Base-by-base conservation (phyloP, 768 basidiomycete genomes). In the Cyclocybe cylindracea region DNA sequence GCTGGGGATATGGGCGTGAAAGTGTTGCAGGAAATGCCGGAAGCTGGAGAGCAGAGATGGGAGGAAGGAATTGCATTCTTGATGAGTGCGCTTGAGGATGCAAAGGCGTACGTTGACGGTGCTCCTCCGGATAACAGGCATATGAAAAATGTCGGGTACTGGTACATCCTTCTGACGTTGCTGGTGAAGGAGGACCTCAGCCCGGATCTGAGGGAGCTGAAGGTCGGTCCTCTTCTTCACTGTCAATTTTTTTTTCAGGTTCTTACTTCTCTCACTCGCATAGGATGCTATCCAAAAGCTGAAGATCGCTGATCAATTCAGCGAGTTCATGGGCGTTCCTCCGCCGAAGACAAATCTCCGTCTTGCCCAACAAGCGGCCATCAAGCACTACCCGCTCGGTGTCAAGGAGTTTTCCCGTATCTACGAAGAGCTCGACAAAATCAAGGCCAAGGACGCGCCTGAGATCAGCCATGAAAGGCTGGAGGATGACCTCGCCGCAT, bases 91-190 rank as follows among this genome's bases (percentile, higher is more conserved):
- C 61, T 78, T 55, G 82, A 85, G 33, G 84, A 86, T 56, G 72
- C 84, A 11, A 81, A 80, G 58, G 65, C 65, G 4, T 87, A 79
- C 61, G 69, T 84, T 3, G 64, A 68, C 0, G 65, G 78, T 41
- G 82, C 84, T 0, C 83, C 85, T 0, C 85, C 84, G 0, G 85
- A 86, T 59, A 77, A 78, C 44, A 69, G 80, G 13, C 74, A 84
- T 59, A 79, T 83, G 74, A 78, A 78, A 65, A 77, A 72, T 35
- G 77, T 85, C 4, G 60, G 80, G 10, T 81, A 83, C 59, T 85
- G 84, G 83, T 78, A 76, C 61, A 76, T 84, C 13, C 61, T 82
- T 13, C 70, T 86, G 36, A 76, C 72, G 5, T 65, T 87, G 31
- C 69, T 79, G 4, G 70, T 83, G 46, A 74, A 71, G 40, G 84